Evolutionary conservation across 2,329 filamentous ascomycete species (phyloP).

Genomic region (Chaetoscypha palmicola): DNA sequence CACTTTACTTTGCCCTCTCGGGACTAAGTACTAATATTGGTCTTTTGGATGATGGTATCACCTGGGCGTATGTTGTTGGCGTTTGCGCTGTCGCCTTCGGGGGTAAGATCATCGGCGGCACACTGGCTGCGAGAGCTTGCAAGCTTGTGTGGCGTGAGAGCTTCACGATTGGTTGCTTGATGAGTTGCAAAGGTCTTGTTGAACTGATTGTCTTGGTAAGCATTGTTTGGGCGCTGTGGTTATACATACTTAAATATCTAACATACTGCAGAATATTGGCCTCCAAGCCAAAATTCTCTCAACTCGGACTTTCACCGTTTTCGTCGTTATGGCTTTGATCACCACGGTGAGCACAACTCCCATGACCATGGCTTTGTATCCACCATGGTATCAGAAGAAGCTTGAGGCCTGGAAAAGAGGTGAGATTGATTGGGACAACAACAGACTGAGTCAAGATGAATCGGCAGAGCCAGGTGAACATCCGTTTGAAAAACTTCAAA

Average conservation of each 20-base stretch:
- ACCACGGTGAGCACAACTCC: conserved; percentile 83
- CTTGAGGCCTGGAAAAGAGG: conserved; percentile 69
- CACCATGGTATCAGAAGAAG: conserved; percentile 68
- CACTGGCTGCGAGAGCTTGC: conserved; percentile 66
- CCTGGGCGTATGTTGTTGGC: conserved; percentile 85
- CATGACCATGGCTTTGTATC: conserved; percentile 66
- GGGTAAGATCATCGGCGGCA: conserved; percentile 78
- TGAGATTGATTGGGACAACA: conserved; percentile 84
- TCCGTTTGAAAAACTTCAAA: conserved; percentile 43
- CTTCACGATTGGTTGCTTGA: conserved; percentile 77
- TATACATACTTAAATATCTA: background rate
- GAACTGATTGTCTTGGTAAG: conserved; percentile 88
- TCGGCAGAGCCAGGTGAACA: conserved; percentile 30
- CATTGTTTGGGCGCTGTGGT: background rate
- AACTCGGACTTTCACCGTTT: conserved; percentile 79
- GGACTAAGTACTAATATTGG: conserved; percentile 84
- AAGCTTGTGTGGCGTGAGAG: conserved; percentile 87
- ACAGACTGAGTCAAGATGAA: conserved; percentile 32
- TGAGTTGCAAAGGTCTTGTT: conserved; percentile 95
- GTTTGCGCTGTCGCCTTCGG: conserved; percentile 76
- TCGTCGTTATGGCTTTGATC: conserved; percentile 86
- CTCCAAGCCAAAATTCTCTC: conserved; percentile 77
- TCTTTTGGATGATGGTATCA: conserved; percentile 69
- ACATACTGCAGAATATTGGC: conserved; percentile 58
- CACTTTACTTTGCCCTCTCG: conserved; percentile 89